Conservation (phyloP, 192 early-diverging fungal genomes). For the Backusella parvicylindrica region DNA sequence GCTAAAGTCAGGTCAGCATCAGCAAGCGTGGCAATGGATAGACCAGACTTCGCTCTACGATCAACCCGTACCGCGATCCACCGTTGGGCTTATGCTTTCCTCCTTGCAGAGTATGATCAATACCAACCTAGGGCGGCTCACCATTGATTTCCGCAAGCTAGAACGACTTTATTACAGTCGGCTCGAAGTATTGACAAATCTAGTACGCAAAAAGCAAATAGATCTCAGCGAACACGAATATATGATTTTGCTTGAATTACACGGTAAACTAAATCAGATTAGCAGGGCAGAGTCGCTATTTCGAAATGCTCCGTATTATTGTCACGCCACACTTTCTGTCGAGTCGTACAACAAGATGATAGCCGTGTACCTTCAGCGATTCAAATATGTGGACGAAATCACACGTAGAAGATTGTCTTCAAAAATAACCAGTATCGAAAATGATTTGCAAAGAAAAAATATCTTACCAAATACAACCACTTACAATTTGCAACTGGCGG, state of each 20-base stretch:
- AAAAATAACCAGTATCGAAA: background rate
- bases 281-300: conserved; percentile 12
- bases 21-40: conserved; percentile 10
- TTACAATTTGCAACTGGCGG: conserved; percentile 12
- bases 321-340: background rate
- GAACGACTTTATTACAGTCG: background rate
- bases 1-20: background rate
- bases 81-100: background rate
- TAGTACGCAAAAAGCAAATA: background rate
- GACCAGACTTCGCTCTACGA: background rate
- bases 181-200: background rate
- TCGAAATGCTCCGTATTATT: conserved; percentile 4
- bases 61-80: background rate
- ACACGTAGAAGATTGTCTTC: background rate
- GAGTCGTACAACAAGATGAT: conserved; percentile 14
- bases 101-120: background rate
- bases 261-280: background rate
- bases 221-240: background rate
- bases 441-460: background rate
- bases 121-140: background rate
- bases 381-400: background rate
- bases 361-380: conserved; percentile 1
- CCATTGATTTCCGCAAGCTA: background rate
- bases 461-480: background rate
- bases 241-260: conserved; percentile 1